Percentiles rank a stretch among this genome's conserved stretches.
Evolutionary conservation across 495 filamentous ascomycete genomes (phyloP).

Genomic region (Aspergillus heteromorphus): DNA sequence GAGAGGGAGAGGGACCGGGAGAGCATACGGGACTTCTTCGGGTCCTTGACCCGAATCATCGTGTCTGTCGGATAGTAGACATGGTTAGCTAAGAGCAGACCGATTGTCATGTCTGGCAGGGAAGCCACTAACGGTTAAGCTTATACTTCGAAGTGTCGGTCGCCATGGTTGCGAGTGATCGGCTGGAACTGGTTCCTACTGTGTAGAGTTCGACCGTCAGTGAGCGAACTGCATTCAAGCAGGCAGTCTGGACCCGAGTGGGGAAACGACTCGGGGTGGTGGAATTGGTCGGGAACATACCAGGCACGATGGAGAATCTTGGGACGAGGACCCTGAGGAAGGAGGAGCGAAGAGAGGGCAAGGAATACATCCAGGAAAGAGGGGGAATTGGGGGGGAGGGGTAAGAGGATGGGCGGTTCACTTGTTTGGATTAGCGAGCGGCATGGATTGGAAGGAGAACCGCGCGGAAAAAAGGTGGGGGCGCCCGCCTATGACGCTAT

Average conservation of each 20-base stretch:
- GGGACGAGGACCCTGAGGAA: conserved; percentile 25
- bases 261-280: conserved; percentile 1
- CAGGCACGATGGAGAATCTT: conserved; percentile 16
- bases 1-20: too few relatives aligned
- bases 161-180: conserved; percentile 59
- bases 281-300: conserved; percentile 8
- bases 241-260: conserved; percentile 13
- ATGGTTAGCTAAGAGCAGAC: conserved; percentile 6
- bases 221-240: too few relatives aligned
- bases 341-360: conserved; percentile 15
- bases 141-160: conserved; percentile 80
- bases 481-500: conserved; percentile 14
- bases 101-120: conserved; percentile 2
- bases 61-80: conserved; percentile 27
- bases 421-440: conserved; percentile 11
- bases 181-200: conserved; percentile 18
- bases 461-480: conserved; percentile 12
- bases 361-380: conserved; percentile 11
- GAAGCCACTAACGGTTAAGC: conserved; percentile 64
- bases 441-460: conserved; percentile 16
- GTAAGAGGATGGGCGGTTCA: conserved; percentile 3
- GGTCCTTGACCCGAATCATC: conserved; percentile 94
- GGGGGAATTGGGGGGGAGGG: too few relatives aligned
- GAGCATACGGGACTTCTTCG: conserved; percentile 62
- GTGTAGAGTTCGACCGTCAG: too few relatives aligned